A percentile compares a stretch with the other conserved stretches of the same genome.
Evolutionary conservation across 768 basidiomycete genomes (phyloP).

Genomic region (Termitomyces sp.): DNA sequence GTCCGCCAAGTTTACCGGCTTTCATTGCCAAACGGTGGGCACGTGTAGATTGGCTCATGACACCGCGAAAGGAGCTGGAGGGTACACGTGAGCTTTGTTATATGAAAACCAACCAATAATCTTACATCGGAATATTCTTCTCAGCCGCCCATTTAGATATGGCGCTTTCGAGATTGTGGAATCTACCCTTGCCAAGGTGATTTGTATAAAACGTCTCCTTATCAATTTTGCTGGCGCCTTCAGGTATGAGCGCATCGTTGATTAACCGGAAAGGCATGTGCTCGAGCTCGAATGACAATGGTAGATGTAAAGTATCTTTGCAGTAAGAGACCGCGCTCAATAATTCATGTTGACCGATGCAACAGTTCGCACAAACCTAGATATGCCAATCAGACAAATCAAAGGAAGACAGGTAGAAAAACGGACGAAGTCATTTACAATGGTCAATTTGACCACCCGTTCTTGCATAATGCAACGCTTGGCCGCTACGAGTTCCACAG

Average conservation of each 20-base stretch:
- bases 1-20: slow-evolving; percentile 58
- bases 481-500: slow-evolving; percentile 1
- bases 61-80: slow-evolving; percentile 51
- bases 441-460: slow-evolving; percentile 39
- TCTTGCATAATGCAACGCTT: slow-evolving; percentile 27
- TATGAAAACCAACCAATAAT: slow-evolving; percentile 4
- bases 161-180: slow-evolving; percentile 30
- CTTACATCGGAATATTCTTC: slow-evolving; percentile 55
- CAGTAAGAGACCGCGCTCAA: slow-evolving; percentile 41
- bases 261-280: slow-evolving; percentile 49
- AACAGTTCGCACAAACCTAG: slow-evolving; percentile 49
- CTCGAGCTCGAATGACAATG: slow-evolving; percentile 44
- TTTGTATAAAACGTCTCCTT: slow-evolving; percentile 36
- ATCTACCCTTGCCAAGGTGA: slow-evolving; percentile 49
- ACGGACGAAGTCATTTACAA: slow-evolving; percentile 43
- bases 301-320: slow-evolving; percentile 41
- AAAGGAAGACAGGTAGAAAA: slow-evolving; percentile 1
- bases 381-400: slow-evolving; percentile 1
- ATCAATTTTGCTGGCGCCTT: slow-evolving; percentile 31
- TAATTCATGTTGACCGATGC: slow-evolving; percentile 47
- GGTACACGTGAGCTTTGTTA: slow-evolving; percentile 2
- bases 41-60: slow-evolving; percentile 57
- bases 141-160: slow-evolving; percentile 49
- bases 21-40: slow-evolving; percentile 71
- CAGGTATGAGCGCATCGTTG: slow-evolving; percentile 27